Evolutionary conservation across 768 basidiomycete species (phyloP).

Genomic region (Tulasnella sp.): DNA sequence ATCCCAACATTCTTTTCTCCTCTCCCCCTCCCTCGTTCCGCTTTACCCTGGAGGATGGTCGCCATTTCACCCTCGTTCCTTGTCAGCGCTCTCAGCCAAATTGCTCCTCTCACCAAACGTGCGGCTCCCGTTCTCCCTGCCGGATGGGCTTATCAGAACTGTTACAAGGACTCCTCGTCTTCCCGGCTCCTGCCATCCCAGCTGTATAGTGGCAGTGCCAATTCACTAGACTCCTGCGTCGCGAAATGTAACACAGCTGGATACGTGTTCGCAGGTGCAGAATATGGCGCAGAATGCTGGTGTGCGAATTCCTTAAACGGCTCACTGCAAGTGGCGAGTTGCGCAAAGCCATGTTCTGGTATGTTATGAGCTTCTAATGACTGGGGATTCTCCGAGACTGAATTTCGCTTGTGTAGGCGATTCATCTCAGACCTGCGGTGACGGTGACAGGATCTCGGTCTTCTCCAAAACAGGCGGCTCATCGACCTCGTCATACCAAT

Average conservation of each 20-base stretch:
- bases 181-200: not conserved
- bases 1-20: too few species aligned
- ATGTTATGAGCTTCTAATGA: too few species aligned
- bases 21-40: too few species aligned
- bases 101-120: too few species aligned
- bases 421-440: constrained; percentile 1
- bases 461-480: not conserved
- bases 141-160: constrained; percentile 11
- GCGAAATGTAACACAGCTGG: constrained; percentile 5
- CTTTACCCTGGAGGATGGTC: too few species aligned
- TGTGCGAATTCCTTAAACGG: constrained; percentile 10
- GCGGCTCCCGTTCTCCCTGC: not conserved
- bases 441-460: not conserved
- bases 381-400: too few species aligned
- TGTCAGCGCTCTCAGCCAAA: too few species aligned
- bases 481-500: not conserved
- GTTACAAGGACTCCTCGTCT: not conserved
- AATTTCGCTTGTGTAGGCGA: not conserved
- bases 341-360: not conserved
- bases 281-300: constrained; percentile 17
- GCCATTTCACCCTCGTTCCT: too few species aligned
- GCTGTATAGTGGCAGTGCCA: not conserved
- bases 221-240: constrained; percentile 1
- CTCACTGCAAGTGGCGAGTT: not conserved
- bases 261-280: constrained; percentile 12